Evolutionary conservation across 306 rosid genomes (phyloP).

Genomic region (Urtica urens): DNA sequence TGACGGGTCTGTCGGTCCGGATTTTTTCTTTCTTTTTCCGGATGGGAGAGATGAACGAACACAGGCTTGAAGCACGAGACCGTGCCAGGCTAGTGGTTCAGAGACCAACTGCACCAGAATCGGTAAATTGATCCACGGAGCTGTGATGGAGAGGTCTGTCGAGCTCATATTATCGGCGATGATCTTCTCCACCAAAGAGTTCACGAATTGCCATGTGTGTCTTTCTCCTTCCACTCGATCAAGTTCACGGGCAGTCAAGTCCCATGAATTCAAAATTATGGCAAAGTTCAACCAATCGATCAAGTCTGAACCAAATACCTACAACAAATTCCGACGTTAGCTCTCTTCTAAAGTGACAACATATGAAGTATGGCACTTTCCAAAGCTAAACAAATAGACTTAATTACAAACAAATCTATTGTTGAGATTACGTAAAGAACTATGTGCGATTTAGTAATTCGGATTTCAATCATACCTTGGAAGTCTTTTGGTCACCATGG

Average conservation of each 20-base stretch:
- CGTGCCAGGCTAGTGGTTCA: constrained; percentile 93
- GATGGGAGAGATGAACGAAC: constrained; percentile 64
- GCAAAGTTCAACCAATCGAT: constrained; percentile 82
- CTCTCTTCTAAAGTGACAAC: not conserved
- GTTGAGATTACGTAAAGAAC: not conserved
- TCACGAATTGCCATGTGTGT: constrained; percentile 43
- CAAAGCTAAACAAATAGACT: not conserved
- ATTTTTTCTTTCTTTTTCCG: constrained; percentile 83
- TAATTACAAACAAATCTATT: too few species aligned
- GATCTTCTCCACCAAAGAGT: constrained; percentile 61
- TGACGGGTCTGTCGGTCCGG: constrained; percentile 42
- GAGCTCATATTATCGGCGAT: constrained; percentile 36
- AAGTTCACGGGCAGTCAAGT: constrained; percentile 55
- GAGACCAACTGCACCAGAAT: constrained; percentile 60
- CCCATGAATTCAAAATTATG: constrained; percentile 80
- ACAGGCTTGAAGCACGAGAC: constrained; percentile 70
- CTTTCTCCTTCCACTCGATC: constrained; percentile 32
- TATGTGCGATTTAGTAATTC: not conserved
- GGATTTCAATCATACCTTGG: constrained; percentile 40
- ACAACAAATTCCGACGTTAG: constrained; percentile 14
- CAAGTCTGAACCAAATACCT: constrained; percentile 65
- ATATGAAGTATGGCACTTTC: not conserved
- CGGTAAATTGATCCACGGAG: constrained; percentile 43
- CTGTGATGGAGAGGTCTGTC: constrained; percentile 31
- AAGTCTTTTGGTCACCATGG: constrained; percentile 34